These are phyloP conservation scores for Inonotus obliquus DNA, from an alignment of 1,284 basidiomycete species.

Conservation along the genomic window DNA sequence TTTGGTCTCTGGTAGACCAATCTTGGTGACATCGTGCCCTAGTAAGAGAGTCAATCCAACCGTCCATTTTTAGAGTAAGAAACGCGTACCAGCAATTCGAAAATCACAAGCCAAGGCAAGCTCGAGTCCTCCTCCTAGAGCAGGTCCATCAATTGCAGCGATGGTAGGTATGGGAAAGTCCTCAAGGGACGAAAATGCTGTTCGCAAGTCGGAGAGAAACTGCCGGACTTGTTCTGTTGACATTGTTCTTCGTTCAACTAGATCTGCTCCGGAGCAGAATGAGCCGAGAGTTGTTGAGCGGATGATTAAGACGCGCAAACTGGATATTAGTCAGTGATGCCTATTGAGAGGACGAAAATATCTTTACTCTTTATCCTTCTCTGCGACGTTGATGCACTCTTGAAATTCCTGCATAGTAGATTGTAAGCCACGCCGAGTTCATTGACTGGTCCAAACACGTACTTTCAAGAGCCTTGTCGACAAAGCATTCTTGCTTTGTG, in stretches of 20 bases:
- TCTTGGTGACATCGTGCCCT: conserved; percentile 63
- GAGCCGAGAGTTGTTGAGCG: conserved; percentile 69
- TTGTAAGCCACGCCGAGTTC: background rate
- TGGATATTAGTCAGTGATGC: conserved; percentile 24
- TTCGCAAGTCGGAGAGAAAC: conserved; percentile 78
- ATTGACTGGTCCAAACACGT: conserved; percentile 15
- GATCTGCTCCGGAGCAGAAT: conserved; percentile 93
- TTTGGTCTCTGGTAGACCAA: conserved; percentile 80
- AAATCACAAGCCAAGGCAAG: conserved; percentile 85
- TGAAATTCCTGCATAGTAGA: conserved; percentile 55
- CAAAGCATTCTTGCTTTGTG: conserved; percentile 87
- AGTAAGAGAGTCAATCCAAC: conserved; percentile 25
- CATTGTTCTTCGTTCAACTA: conserved; percentile 84
- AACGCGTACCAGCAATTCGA: conserved; percentile 69
- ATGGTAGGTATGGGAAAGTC: conserved; percentile 83
- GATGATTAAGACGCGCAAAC: conserved; percentile 74
- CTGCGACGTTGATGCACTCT: conserved; percentile 63
- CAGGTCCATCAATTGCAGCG: conserved; percentile 89
- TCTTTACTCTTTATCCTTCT: conserved; percentile 60
- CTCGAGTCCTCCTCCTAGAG: conserved; percentile 89
- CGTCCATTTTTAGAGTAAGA: conserved; percentile 1
- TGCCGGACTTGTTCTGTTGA: conserved; percentile 64
- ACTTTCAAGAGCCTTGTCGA: conserved; percentile 71
- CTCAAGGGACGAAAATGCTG: conserved; percentile 72
- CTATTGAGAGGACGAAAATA: background rate